These are phyloP conservation scores for Fagopyrum tataricum DNA, from an alignment of 148 eudicot species.

Conservation along the genomic window DNA sequence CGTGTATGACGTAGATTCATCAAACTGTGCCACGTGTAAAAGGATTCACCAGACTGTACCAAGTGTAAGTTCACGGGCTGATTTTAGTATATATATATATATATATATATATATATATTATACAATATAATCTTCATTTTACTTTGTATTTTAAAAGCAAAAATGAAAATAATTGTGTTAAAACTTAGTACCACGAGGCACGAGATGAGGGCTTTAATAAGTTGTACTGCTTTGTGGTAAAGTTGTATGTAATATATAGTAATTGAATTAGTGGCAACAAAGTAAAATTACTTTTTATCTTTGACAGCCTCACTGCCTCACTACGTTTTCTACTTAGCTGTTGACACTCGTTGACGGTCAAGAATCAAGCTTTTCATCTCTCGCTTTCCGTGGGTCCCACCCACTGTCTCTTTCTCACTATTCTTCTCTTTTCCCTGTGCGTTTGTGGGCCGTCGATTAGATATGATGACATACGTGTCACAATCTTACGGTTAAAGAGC, in stretches of 20 bases:
- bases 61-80: no score
- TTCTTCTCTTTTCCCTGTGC: not conserved
- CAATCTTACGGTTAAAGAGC: conserved; percentile 4
- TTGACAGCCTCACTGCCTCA: not conserved
- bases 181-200: no score
- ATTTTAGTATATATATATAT: no score
- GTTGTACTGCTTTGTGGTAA: not conserved
- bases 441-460: not conserved
- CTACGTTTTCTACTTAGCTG: not conserved
- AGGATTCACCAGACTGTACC: no score
- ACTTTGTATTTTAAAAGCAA: no score
- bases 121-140: no score
- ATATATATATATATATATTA: no score
- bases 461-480: not conserved
- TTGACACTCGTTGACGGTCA: conserved; percentile 11
- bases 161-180: no score
- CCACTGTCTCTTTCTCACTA: not conserved
- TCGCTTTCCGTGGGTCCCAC: not conserved
- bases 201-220: no score
- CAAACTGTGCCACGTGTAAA: no score
- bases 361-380: not conserved
- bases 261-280: not conserved
- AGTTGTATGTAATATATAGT: not conserved
- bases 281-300: not conserved
- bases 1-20: no score